Conservation (phyloP, 441 rosid species). For the Corymbia citriodora region DNA sequence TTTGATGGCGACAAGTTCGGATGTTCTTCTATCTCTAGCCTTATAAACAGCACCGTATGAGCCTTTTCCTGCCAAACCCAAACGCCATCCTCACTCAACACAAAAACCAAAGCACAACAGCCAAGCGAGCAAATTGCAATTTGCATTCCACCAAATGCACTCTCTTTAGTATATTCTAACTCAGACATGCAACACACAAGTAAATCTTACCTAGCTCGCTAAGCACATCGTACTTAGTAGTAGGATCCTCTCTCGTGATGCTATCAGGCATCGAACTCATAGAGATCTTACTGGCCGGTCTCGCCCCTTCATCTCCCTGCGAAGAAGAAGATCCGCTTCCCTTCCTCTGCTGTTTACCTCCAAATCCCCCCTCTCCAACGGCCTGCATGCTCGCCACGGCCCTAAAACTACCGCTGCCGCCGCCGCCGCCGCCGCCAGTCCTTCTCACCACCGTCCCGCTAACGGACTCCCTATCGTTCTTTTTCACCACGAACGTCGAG, state of each 20-base stretch:
- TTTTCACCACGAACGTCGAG: conserved; percentile 16
- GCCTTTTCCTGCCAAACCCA: conserved; percentile 77
- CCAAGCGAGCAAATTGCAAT: background rate
- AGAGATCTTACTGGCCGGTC: conserved; percentile 53
- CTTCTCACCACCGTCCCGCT: conserved; percentile 21
- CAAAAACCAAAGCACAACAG: background rate
- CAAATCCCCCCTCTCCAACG: conserved; percentile 44
- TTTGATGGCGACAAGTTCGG: conserved; percentile 97
- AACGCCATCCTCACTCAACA: conserved; percentile 2
- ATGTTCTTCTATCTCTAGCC: conserved; percentile 94
- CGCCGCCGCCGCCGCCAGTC: conserved; percentile 12
- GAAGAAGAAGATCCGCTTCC: conserved; percentile 34
- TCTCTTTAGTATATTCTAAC: background rate
- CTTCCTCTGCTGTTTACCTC: conserved; percentile 38
- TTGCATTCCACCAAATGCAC: background rate
- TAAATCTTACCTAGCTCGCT: conserved; percentile 76
- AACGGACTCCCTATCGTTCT: conserved; percentile 24
- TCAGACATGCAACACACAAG: background rate
- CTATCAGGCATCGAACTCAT: conserved; percentile 85
- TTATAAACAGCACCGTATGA: conserved; percentile 98
- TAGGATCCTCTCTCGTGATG: conserved; percentile 84
- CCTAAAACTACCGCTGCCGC: conserved; percentile 22
- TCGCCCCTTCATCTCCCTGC: conserved; percentile 32
- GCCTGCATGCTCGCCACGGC: conserved; percentile 89
- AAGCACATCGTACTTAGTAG: conserved; percentile 87